phyloP scores from a whole-genome alignment of 2,329 filamentous ascomycete species.

The Neophaeococcomyces mojaviensis region DNA sequence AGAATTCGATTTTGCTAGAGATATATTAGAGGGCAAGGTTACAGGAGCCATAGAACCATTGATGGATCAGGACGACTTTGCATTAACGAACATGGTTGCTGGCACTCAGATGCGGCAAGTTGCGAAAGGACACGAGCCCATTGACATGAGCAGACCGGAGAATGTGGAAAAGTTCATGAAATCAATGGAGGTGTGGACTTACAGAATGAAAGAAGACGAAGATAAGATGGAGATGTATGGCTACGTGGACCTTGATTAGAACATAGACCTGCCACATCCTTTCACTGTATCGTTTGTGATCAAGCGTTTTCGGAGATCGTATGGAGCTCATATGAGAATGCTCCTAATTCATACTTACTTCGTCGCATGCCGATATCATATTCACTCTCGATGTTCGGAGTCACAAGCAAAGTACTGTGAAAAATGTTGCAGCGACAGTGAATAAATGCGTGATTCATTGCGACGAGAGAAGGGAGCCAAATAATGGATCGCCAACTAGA shows the following conservation, averaged over 20 bases:
- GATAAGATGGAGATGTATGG: conserved; percentile 34
- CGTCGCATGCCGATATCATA: too few species aligned
- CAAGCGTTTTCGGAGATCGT: too few species aligned
- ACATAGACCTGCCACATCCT: too few species aligned
- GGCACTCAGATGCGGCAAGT: conserved; percentile 47
- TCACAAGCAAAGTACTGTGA: too few species aligned
- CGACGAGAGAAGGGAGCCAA: too few species aligned
- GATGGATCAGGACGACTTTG: conserved; percentile 47
- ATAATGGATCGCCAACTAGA: too few species aligned
- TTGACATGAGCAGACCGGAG: conserved; percentile 43
- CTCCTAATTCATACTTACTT: too few species aligned
- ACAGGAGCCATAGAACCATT: conserved; percentile 40
- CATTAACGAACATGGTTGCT: conserved; percentile 37
- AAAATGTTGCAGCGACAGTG: too few species aligned
- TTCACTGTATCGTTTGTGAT: too few species aligned
- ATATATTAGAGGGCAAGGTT: conserved; percentile 30
- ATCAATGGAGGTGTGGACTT: conserved; percentile 39
- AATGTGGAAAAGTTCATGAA: conserved; percentile 43
- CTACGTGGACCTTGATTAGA: conserved; percentile 37
- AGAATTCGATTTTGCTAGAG: conserved; percentile 34
- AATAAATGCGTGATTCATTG: too few species aligned
- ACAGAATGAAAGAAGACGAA: conserved; percentile 39
- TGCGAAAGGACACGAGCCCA: conserved; percentile 46
- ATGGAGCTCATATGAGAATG: too few species aligned
- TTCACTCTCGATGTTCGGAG: too few species aligned